Evolutionary conservation across 1,284 basidiomycete genomes (phyloP).

Genomic region (Spongiforma sp.): DNA sequence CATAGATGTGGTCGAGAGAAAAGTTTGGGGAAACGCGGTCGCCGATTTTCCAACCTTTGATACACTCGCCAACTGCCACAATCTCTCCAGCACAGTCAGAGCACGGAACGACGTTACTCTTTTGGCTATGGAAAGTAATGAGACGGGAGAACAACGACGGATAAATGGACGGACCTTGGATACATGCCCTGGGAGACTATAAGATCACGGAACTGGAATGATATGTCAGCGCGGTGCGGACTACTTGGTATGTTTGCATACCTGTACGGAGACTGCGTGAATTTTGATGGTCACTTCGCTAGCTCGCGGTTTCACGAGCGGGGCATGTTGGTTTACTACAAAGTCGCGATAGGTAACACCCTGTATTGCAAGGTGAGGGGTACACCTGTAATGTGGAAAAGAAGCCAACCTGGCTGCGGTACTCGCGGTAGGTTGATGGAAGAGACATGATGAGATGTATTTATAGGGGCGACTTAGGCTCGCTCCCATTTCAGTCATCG

Average conservation of each 20-base stretch:
- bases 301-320: conserved; percentile 40
- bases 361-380: conserved; percentile 16
- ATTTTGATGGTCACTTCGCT: conserved; percentile 54
- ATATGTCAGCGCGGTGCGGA: neutral
- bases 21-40: conserved; percentile 62
- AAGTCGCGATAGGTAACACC: conserved; percentile 36
- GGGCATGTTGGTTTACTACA: conserved; percentile 30
- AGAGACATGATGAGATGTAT: conserved; percentile 5
- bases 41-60: conserved; percentile 55
- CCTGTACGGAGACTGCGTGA: conserved; percentile 56
- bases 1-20: conserved; percentile 45
- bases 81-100: conserved; percentile 72
- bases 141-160: neutral
- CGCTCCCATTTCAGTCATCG: too few relatives aligned
- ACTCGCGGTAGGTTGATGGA: conserved; percentile 39
- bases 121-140: conserved; percentile 11
- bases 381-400: neutral
- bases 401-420: conserved; percentile 33
- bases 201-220: conserved; percentile 48
- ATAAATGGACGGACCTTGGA: conserved; percentile 24
- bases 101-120: conserved; percentile 50
- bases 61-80: conserved; percentile 55
- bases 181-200: conserved; percentile 42
- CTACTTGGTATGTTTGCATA: conserved; percentile 1
- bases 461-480: neutral